phyloP scores from a whole-genome alignment of 1,284 basidiomycete genomes.

The Irpex rosettiformis region DNA sequence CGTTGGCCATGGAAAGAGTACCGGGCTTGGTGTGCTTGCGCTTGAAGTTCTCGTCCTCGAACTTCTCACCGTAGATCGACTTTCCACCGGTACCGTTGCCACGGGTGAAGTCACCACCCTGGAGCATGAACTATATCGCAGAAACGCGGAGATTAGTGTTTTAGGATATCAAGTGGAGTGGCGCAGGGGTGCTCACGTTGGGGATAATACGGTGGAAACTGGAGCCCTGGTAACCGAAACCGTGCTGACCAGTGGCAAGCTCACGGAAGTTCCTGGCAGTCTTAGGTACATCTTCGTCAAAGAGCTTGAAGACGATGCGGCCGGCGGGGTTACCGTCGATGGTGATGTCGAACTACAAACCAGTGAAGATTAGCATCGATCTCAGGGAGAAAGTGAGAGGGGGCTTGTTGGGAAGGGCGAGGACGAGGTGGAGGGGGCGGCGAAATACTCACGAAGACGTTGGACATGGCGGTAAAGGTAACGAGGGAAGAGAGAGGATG shows the following conservation, averaged over 20 bases:
- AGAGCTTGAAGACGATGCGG: slow-evolving; percentile 61
- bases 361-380: slow-evolving; percentile 1
- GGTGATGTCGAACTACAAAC: slow-evolving; percentile 50
- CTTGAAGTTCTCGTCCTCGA: slow-evolving; percentile 84
- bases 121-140: slow-evolving; percentile 43
- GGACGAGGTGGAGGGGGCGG: not conserved
- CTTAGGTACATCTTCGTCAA: slow-evolving; percentile 43
- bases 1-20: slow-evolving; percentile 88
- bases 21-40: slow-evolving; percentile 82
- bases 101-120: slow-evolving; percentile 73
- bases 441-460: slow-evolving; percentile 44
- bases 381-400: not conserved
- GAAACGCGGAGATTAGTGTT: not conserved
- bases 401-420: not conserved
- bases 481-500: slow-evolving; percentile 19
- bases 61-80: slow-evolving; percentile 90
- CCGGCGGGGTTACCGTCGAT: slow-evolving; percentile 48
- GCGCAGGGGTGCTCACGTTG: slow-evolving; percentile 14
- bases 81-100: slow-evolving; percentile 86
- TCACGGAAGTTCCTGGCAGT: slow-evolving; percentile 53
- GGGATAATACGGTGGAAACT: slow-evolving; percentile 36
- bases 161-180: not conserved
- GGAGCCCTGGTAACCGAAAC: slow-evolving; percentile 38
- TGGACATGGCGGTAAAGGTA: slow-evolving; percentile 33
- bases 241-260: slow-evolving; percentile 43